These are phyloP conservation scores for Podila verticillata DNA, from an alignment of 192 early-diverging fungal species.

Conservation along the genomic window DNA sequence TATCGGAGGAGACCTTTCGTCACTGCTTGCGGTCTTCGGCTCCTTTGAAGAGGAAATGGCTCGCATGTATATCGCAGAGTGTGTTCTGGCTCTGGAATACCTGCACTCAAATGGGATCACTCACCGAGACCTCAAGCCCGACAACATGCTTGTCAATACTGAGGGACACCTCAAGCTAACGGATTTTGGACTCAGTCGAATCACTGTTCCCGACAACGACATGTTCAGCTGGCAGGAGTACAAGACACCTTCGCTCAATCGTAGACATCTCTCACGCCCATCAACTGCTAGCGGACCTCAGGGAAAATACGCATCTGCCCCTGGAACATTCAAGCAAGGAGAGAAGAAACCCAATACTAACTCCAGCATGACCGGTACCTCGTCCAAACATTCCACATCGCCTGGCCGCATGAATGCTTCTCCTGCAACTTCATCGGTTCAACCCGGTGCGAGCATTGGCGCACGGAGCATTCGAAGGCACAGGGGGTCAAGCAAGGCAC, in stretches of 20 bases:
- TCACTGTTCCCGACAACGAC: conserved; percentile 67
- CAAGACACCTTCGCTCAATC: conserved; percentile 28
- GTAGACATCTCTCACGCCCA: conserved; percentile 13
- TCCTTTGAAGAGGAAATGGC: conserved; percentile 84
- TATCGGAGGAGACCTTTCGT: conserved; percentile 88
- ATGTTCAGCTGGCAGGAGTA: conserved; percentile 45
- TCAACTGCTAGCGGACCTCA: background rate
- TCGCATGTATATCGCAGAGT: conserved; percentile 91
- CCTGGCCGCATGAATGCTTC: background rate
- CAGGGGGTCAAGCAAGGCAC: conserved; percentile 55
- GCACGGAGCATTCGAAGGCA: conserved; percentile 36
- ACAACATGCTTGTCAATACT: conserved; percentile 86
- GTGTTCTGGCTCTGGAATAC: conserved; percentile 90
- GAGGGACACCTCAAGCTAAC: conserved; percentile 94
- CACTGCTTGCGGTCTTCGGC: conserved; percentile 76
- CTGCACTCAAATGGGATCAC: conserved; percentile 91
- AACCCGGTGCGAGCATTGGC: background rate
- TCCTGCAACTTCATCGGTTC: conserved; percentile 2
- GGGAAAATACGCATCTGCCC: background rate
- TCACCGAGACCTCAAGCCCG: conserved; percentile 85
- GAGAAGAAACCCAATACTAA: background rate
- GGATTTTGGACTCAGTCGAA: conserved; percentile 94
- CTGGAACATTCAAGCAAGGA: background rate
- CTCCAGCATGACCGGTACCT: background rate
- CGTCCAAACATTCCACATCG: background rate